Percentiles rank a stretch among this genome's conserved stretches.
phyloP scores from a whole-genome alignment of 2,329 filamentous ascomycete genomes.

The Fonsecaea erecta region DNA sequence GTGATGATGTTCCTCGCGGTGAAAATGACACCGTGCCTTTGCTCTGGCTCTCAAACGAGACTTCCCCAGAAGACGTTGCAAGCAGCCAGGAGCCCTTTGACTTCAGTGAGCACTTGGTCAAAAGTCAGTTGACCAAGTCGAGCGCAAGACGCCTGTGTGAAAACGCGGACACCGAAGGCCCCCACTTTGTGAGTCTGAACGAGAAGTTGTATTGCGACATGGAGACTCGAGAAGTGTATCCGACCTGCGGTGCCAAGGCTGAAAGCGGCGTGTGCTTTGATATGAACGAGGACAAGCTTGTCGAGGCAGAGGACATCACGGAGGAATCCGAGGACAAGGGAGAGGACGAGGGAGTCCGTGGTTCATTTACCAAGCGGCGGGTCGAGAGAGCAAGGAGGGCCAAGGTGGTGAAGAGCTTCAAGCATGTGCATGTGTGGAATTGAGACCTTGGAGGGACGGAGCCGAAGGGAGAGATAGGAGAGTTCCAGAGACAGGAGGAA shows the following conservation, averaged over 20 bases:
- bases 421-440: too few relatives aligned
- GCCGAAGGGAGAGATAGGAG: too few relatives aligned
- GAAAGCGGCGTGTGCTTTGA: not conserved
- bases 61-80: not conserved
- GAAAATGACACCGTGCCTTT: not conserved
- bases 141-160: slow-evolving; percentile 9
- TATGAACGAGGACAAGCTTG: not conserved
- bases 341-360: not conserved
- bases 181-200: slow-evolving; percentile 7
- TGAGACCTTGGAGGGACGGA: too few relatives aligned
- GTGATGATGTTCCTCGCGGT: not conserved
- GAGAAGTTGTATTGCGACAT: slow-evolving; percentile 15
- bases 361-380: not conserved
- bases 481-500: too few relatives aligned
- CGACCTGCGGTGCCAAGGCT: not conserved
- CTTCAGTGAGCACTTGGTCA: slow-evolving; percentile 8
- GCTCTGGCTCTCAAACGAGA: slow-evolving; percentile 1
- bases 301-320: not conserved
- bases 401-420: not conserved
- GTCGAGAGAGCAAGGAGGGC: not conserved
- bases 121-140: not conserved
- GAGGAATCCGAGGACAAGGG: not conserved
- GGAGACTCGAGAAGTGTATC: slow-evolving; percentile 3
- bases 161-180: not conserved
- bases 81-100: not conserved